Evolutionary conservation across 805 yeast species (phyloP).

Genomic region (Pichia deserticola): DNA sequence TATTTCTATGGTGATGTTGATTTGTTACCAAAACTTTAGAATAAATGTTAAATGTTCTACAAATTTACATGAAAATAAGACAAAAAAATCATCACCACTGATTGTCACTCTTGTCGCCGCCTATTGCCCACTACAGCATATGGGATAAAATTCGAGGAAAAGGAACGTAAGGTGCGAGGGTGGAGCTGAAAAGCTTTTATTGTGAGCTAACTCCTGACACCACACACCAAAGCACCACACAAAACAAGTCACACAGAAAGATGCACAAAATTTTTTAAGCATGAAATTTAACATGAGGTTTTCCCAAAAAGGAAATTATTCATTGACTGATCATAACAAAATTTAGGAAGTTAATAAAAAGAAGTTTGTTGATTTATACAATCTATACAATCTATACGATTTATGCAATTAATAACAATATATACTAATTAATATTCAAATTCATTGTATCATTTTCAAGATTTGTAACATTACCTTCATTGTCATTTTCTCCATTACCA

Average conservation of each 20-base stretch:
- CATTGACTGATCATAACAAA: no score
- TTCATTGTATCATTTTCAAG: not conserved
- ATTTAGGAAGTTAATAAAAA: no score
- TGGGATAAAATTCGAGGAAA: not conserved
- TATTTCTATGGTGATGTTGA: constrained; percentile 8
- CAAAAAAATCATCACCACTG: constrained; percentile 1
- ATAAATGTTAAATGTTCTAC: not conserved
- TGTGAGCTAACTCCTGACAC: not conserved
- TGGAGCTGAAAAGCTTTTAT: not conserved
- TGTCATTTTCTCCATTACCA: constrained; percentile 8
- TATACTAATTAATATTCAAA: no score
- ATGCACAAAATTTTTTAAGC: not conserved
- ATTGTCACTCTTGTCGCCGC: not conserved
- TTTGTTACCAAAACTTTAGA: not conserved
- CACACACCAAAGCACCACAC: not conserved
- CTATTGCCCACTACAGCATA: not conserved
- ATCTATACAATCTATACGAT: no score
- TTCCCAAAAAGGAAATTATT: not conserved
- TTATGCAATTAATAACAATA: no score
- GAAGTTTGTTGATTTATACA: no score
- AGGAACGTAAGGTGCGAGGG: not conserved
- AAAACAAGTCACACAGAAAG: not conserved
- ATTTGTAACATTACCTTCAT: not conserved
- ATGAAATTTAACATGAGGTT: not conserved
- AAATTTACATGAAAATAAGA: not conserved